Percentiles rank a stretch among this genome's conserved stretches.
Evolutionary conservation across 345 rosid species (phyloP).

Genomic region (Eucalyptus marginata): DNA sequence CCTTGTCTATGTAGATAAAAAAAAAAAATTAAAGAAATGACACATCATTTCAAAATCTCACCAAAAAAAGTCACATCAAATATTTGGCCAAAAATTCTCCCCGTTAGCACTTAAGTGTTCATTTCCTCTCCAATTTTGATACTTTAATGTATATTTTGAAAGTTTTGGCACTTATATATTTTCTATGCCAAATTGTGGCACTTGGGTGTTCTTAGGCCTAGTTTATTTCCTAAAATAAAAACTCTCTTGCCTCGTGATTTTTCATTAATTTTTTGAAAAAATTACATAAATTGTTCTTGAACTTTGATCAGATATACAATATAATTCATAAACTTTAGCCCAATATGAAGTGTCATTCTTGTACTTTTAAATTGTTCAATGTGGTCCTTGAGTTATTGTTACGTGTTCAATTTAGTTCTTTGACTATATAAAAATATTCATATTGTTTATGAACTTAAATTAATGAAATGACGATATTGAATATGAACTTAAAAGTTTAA

Average conservation of each 20-base stretch:
- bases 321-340: neutral
- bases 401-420: neutral
- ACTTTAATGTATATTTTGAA: no score
- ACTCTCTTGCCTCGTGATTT: neutral
- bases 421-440: neutral
- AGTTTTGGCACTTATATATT: accelerated
- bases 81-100: no score
- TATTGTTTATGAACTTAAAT: accelerated
- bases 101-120: no score
- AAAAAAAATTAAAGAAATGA: no score
- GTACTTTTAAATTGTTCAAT: neutral
- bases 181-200: no score
- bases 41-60: no score
- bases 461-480: neutral
- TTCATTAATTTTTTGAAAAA: neutral
- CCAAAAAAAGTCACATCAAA: no score
- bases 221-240: neutral
- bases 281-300: neutral
- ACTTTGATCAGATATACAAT: neutral
- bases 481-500: no score
- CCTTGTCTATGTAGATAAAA: no score
- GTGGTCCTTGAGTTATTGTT: accelerated
- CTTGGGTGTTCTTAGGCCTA: neutral
- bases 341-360: neutral
- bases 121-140: no score